These are phyloP conservation scores for Priceomyces castillae DNA, from an alignment of 805 yeast genomes.

Conservation along the genomic window DNA sequence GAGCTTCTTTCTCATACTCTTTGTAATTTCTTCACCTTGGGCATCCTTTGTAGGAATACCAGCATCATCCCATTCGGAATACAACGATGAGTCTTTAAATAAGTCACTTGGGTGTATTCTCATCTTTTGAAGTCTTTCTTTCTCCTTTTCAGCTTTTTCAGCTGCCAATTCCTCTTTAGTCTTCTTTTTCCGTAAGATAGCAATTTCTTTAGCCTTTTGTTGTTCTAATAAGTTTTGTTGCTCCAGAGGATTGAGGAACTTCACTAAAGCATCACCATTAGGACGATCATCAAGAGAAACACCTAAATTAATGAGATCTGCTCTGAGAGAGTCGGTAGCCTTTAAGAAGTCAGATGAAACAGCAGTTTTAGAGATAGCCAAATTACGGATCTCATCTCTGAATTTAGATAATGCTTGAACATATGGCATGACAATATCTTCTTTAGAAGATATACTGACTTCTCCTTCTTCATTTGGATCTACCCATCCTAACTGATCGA, in stretches of 20 bases:
- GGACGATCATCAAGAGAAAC: conserved; percentile 87
- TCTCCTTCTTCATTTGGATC: conserved; percentile 27
- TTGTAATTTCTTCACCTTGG: conserved; percentile 79
- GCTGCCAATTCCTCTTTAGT: conserved; percentile 50
- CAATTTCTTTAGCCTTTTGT: conserved; percentile 60
- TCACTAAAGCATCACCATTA: conserved; percentile 77
- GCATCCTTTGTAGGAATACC: conserved; percentile 80
- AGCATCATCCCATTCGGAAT: conserved; percentile 74
- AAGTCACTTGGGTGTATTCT: conserved; percentile 66
- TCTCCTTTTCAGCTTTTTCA: conserved; percentile 58
- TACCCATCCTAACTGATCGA: conserved; percentile 80
- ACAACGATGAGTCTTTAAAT: conserved; percentile 58
- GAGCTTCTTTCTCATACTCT: conserved; percentile 82
- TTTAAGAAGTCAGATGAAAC: conserved; percentile 51
- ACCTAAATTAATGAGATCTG: conserved; percentile 69
- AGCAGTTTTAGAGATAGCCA: conserved; percentile 60
- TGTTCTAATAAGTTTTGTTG: conserved; percentile 58
- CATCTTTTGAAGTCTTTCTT: conserved; percentile 63
- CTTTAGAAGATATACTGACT: conserved; percentile 30
- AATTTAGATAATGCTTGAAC: conserved; percentile 73
- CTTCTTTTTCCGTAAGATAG: conserved; percentile 58
- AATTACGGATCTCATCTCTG: conserved; percentile 75
- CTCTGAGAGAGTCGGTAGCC: conserved; percentile 73
- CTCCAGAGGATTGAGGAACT: conserved; percentile 72
- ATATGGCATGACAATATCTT: conserved; percentile 76